Evolutionary conservation across 257 asterid species (phyloP).

Genomic region (Solanum medicagineum): DNA sequence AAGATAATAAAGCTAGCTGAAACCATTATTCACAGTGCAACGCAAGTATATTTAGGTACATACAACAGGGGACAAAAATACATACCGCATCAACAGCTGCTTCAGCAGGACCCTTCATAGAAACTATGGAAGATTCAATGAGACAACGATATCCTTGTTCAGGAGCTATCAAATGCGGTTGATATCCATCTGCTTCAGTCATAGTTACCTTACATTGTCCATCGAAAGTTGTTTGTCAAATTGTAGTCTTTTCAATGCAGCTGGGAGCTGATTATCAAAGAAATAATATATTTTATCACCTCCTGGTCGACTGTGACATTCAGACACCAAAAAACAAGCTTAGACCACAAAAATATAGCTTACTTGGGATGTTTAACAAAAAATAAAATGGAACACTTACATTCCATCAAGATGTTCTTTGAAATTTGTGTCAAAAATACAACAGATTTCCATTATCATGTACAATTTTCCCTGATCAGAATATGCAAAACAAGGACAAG

Average conservation of each 20-base stretch:
- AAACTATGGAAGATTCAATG: conserved; percentile 51
- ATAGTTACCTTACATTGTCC: conserved; percentile 60
- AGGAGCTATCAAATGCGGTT: conserved; percentile 77
- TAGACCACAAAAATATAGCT: not conserved
- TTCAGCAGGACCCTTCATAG: conserved; percentile 71
- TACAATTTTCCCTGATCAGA: conserved; percentile 52
- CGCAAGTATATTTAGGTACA: not conserved
- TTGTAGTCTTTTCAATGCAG: conserved; percentile 67
- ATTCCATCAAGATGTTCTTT: conserved; percentile 81
- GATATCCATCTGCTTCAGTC: conserved; percentile 78
- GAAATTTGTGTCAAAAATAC: conserved; percentile 54
- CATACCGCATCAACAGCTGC: conserved; percentile 72
- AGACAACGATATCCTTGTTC: conserved; percentile 78
- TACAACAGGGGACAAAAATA: not conserved
- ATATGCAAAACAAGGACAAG: not conserved
- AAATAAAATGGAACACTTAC: conserved; percentile 22
- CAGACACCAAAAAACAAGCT: not conserved
- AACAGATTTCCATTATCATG: conserved; percentile 75
- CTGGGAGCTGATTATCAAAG: conserved; percentile 65
- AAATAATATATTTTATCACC: conserved; percentile 66
- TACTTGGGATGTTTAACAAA: not conserved
- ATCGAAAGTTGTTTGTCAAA: conserved; percentile 68
- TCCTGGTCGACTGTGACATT: conserved; percentile 57
- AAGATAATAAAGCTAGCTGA: not conserved
- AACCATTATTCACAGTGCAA: not conserved